These are phyloP conservation scores for Plectosphaerella cucumerina DNA, from an alignment of 2,329 filamentous ascomycete genomes.

Conservation along the genomic window DNA sequence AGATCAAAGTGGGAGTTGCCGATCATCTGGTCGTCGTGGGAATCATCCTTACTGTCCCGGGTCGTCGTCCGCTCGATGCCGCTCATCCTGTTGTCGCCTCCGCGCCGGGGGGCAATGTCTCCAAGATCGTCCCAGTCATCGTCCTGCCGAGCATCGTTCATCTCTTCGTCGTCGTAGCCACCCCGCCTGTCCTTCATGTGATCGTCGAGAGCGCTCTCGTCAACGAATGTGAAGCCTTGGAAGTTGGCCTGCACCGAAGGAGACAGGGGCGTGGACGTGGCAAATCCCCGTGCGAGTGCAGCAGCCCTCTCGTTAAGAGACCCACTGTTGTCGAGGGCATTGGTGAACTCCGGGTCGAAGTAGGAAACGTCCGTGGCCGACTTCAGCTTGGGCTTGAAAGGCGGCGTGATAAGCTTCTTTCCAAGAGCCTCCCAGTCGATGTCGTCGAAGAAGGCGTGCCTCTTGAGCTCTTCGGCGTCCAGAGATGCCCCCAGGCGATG, in stretches of 20 bases:
- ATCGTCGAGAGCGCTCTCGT: slow-evolving; percentile 90
- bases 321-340: slow-evolving; percentile 79
- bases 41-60: slow-evolving; percentile 35
- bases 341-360: slow-evolving; percentile 98
- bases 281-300: slow-evolving; percentile 78
- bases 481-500: slow-evolving; percentile 87
- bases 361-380: slow-evolving; percentile 95
- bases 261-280: slow-evolving; percentile 86
- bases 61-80: slow-evolving; percentile 54
- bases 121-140: slow-evolving; percentile 57
- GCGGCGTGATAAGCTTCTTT: slow-evolving; percentile 90
- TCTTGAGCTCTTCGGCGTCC: slow-evolving; percentile 91
- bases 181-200: slow-evolving; percentile 58
- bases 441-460: slow-evolving; percentile 90
- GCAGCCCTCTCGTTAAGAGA: slow-evolving; percentile 90
- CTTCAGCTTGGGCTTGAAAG: slow-evolving; percentile 97
- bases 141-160: slow-evolving; percentile 50
- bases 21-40: slow-evolving; percentile 59
- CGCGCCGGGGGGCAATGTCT: slow-evolving; percentile 45
- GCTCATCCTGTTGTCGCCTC: slow-evolving; percentile 54
- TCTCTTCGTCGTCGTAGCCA: slow-evolving; percentile 52
- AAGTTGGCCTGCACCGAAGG: slow-evolving; percentile 98
- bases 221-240: slow-evolving; percentile 98
- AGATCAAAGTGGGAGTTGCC: slow-evolving; percentile 60
- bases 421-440: slow-evolving; percentile 86